Percentiles rank a stretch among this genome's conserved stretches.
phyloP scores from a whole-genome alignment of 129 eudicot species.

The Ambrosia artemisiifolia region DNA sequence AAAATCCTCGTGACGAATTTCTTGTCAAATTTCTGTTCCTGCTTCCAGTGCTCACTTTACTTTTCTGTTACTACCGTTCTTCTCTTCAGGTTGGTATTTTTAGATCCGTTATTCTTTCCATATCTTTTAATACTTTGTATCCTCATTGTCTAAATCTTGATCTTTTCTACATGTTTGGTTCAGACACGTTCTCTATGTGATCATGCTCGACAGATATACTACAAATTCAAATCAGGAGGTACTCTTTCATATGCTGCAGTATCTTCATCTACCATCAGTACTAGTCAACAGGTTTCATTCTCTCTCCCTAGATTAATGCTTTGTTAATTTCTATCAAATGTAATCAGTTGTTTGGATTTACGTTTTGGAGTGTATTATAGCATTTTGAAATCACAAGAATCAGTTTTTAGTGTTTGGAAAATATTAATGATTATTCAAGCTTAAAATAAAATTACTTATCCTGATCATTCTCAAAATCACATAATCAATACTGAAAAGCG shows the following conservation, averaged over 20 bases:
- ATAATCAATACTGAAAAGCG: background rate
- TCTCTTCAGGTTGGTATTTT: constrained; percentile 67
- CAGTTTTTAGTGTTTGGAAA: background rate
- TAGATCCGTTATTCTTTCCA: background rate
- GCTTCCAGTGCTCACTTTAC: constrained; percentile 57
- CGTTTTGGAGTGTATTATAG: background rate
- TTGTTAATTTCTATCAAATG: background rate
- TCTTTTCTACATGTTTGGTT: constrained; percentile 19
- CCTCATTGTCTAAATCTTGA: constrained; percentile 14
- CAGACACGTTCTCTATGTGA: constrained; percentile 74
- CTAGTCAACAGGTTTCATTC: constrained; percentile 52
- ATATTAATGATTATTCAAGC: background rate
- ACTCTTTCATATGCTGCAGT: constrained; percentile 65
- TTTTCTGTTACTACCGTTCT: constrained; percentile 72
- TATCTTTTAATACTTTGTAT: background rate
- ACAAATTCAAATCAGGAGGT: constrained; percentile 69
- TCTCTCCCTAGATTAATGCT: background rate
- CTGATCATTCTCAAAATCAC: no score
- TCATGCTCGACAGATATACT: constrained; percentile 66
- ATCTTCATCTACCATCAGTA: constrained; percentile 52
- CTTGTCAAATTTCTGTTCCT: constrained; percentile 61
- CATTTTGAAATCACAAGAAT: constrained; percentile 2
- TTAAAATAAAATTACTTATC: no score
- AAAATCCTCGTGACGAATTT: constrained; percentile 62
- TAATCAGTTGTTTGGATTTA: background rate